A percentile compares a stretch with the other conserved stretches of the same genome.
These are phyloP conservation scores for Trametopsis cervina DNA, from an alignment of 768 basidiomycete genomes.

Conservation along the genomic window DNA sequence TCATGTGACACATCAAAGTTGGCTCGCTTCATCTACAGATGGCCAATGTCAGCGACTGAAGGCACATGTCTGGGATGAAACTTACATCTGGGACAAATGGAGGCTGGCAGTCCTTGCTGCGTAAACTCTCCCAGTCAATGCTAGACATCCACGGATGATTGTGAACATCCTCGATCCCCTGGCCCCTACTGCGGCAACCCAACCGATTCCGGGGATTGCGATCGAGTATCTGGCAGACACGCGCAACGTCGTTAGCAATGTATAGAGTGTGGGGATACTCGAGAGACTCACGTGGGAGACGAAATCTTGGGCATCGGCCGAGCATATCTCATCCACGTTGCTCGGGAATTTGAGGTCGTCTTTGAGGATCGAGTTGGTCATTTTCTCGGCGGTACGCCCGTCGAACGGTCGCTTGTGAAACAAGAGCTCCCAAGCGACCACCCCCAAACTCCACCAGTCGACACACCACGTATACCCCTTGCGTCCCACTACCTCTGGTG, in stretches of 20 bases:
- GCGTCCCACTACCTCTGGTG: slow-evolving; percentile 88
- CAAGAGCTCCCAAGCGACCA: slow-evolving; percentile 86
- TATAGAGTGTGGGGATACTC: neutral
- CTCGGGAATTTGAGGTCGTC: slow-evolving; percentile 78
- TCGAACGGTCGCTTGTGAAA: slow-evolving; percentile 83
- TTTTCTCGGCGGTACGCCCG: slow-evolving; percentile 81
- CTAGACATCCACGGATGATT: slow-evolving; percentile 78
- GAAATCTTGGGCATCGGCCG: slow-evolving; percentile 57
- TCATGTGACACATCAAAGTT: slow-evolving; percentile 98
- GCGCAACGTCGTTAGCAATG: neutral
- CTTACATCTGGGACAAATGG: slow-evolving; percentile 91
- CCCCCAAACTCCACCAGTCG: slow-evolving; percentile 95
- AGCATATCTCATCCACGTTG: slow-evolving; percentile 51
- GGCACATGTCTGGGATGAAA: slow-evolving; percentile 17
- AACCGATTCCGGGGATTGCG: slow-evolving; percentile 72
- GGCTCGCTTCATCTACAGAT: slow-evolving; percentile 78
- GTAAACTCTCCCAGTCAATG: slow-evolving; percentile 76
- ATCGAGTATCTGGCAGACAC: slow-evolving; percentile 63
- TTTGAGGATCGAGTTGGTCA: slow-evolving; percentile 80
- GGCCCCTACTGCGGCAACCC: slow-evolving; percentile 66
- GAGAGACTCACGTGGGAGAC: slow-evolving; percentile 52
- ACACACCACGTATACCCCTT: slow-evolving; percentile 90
- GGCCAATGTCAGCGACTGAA: slow-evolving; percentile 8
- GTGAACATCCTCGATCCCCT: slow-evolving; percentile 74
- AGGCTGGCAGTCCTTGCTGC: slow-evolving; percentile 62